Evolutionary conservation across 257 asterid genomes (phyloP), one percentile per base, ranked within the genome.

Genomic region (Thymus quinquecostatus): DNA sequence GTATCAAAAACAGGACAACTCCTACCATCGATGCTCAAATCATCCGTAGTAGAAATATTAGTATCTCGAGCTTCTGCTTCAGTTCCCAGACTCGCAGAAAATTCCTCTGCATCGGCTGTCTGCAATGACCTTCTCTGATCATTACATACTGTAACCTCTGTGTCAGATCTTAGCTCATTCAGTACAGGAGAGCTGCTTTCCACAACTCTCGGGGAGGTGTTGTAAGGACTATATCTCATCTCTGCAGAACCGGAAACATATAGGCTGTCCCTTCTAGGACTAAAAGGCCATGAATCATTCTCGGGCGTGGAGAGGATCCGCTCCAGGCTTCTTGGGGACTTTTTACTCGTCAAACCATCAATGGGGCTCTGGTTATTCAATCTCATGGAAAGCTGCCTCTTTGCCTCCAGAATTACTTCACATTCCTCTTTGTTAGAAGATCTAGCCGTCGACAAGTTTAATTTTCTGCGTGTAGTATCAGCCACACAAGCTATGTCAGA

Each of bases 381-480:
- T 75, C 97, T 83, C 45, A 68, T 84, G 6, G 92, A 93, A 68
- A 93, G 96, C 65, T 86, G 97, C 68, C 75, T 85, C 83, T 86
- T 91, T 10, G 97, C 98, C 87, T 91, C 97, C 72, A 75, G 54
- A 81, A 85, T 66, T 38, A 92, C 81, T 58, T 87, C 93, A 63
- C 51, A 65, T 43, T 86, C 85, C 40, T 51, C 71, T 71, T 80
- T 75, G 80, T 64, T 78, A 61, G 82, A 48, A 60, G 48, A 14
- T 51, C 69, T 33, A 48, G 51, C 65, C n/a, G 76, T 68, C n/a
- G 90, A 72, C 1, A 49, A 57, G 71, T 87, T 81, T 63, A 75
- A 44, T 7, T 78, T 85, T 58, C 74, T 71, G 33, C 75, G 73
- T 13, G 43, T 70, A 27, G 68, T 47, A 50, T 71, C 81, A 36